A percentile compares a stretch with the other conserved stretches of the same genome.
phyloP scores from a whole-genome alignment of 208 protist genomes.

The Acanthamoeba royreba region DNA sequence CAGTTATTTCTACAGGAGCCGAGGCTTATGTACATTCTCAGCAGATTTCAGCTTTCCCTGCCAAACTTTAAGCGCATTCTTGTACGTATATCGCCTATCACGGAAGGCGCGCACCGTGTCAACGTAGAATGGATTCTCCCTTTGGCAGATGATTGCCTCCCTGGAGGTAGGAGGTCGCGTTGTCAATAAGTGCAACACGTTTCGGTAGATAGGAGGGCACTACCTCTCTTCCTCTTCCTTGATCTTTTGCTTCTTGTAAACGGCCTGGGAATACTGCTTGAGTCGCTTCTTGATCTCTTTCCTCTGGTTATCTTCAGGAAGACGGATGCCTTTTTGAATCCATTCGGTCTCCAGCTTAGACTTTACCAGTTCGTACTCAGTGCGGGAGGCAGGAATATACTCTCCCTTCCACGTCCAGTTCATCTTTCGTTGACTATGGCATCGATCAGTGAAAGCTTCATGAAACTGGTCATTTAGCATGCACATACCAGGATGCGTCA shows the following conservation, averaged over 20 bases:
- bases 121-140: constrained; percentile 99
- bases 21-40: constrained; percentile 44
- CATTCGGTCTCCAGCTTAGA: constrained; percentile 94
- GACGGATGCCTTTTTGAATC: constrained; percentile 71
- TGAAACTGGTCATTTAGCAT: neutral
- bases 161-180: neutral
- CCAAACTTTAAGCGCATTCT: constrained; percentile 95
- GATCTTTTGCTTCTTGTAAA: constrained; percentile 96
- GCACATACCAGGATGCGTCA: constrained; percentile 72
- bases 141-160: constrained; percentile 96
- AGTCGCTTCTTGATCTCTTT: constrained; percentile 93
- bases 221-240: constrained; percentile 67
- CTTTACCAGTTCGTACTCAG: constrained; percentile 94
- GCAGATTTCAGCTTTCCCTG: constrained; percentile 88
- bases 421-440: constrained; percentile 94
- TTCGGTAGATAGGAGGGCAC: neutral
- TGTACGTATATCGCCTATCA: constrained; percentile 99
- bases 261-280: constrained; percentile 90
- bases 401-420: constrained; percentile 98
- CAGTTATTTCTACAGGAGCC: neutral
- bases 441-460: neutral
- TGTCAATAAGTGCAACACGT: too few relatives aligned
- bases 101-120: constrained; percentile 98
- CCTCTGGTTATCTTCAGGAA: constrained; percentile 79
- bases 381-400: constrained; percentile 91